phyloP scores from a whole-genome alignment of 2,329 filamentous ascomycete genomes.

The Aspergillus intermedius region DNA sequence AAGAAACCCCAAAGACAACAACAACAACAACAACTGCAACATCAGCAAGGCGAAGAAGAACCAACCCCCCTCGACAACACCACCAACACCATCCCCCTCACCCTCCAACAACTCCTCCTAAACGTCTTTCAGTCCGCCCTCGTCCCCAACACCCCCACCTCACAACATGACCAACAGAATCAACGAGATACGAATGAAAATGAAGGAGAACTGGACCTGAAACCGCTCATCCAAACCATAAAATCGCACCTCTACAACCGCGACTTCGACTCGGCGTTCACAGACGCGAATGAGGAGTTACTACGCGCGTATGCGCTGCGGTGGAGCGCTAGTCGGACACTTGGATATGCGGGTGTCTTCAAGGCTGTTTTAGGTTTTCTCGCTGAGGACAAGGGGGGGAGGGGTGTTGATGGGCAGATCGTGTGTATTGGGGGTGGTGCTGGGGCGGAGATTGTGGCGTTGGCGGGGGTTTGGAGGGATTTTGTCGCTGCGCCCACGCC shows the following conservation, averaged over 20 bases:
- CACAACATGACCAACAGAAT: background rate
- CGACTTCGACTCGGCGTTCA: constrained; percentile 75
- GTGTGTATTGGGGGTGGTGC: constrained; percentile 60
- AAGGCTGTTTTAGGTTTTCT: constrained; percentile 23
- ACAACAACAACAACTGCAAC: background rate
- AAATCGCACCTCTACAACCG: constrained; percentile 81
- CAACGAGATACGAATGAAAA: background rate
- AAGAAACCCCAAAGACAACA: background rate
- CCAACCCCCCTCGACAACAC: constrained; percentile 12
- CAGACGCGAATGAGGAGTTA: constrained; percentile 54
- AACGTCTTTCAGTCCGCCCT: constrained; percentile 67
- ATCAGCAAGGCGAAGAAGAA: background rate
- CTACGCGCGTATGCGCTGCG: constrained; percentile 78
- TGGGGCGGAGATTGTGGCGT: constrained; percentile 60
- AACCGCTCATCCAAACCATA: constrained; percentile 64
- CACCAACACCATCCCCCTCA: constrained; percentile 37
- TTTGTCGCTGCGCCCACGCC: constrained; percentile 13
- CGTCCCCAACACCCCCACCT: constrained; percentile 41
- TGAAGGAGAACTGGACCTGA: constrained; percentile 27
- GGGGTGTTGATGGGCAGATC: constrained; percentile 19
- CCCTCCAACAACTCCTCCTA: constrained; percentile 63
- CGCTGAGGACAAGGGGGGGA: background rate
- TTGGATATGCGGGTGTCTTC: constrained; percentile 69
- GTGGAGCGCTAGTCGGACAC: constrained; percentile 81
- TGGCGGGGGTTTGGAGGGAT: constrained; percentile 49